Conservation (phyloP, 164 flowering plant genomes). For the Nymphaea thermarum region DNA sequence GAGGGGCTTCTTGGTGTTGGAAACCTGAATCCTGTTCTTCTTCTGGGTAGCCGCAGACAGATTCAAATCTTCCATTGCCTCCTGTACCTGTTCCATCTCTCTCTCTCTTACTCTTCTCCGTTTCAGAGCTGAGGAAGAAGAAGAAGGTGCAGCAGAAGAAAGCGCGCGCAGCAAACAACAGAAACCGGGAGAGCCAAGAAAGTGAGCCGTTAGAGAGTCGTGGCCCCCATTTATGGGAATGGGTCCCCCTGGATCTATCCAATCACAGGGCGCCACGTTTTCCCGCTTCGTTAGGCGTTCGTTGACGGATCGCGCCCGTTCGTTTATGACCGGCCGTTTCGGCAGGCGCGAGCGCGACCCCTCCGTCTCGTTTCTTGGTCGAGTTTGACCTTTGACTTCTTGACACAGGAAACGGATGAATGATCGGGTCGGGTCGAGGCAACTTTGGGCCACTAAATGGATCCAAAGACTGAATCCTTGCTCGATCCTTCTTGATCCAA, state of each 20-base stretch:
- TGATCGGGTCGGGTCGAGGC: too few relatives aligned
- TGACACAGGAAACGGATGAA: too few relatives aligned
- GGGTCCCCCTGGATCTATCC: background rate
- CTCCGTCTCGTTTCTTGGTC: too few relatives aligned
- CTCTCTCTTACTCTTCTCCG: background rate
- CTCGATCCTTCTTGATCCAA: too few relatives aligned
- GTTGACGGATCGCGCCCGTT: too few relatives aligned
- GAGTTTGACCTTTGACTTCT: too few relatives aligned
- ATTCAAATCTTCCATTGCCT: slow-evolving; percentile 31
- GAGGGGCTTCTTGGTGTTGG: slow-evolving; percentile 55
- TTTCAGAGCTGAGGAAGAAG: background rate
- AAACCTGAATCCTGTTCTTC: slow-evolving; percentile 60
- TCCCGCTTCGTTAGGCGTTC: too few relatives aligned
- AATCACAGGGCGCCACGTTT: too few relatives aligned
- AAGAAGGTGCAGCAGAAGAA: background rate
- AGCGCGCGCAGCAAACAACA: background rate
- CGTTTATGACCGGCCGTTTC: too few relatives aligned
- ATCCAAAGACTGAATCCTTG: too few relatives aligned
- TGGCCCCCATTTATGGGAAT: background rate
- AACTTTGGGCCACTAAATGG: too few relatives aligned
- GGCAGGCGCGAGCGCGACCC: too few relatives aligned
- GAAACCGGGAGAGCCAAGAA: background rate
- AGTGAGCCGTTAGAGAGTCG: background rate
- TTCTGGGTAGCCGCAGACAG: slow-evolving; percentile 19
- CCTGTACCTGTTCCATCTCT: slow-evolving; percentile 33